Conservation (phyloP, 345 rosid genomes). For the Trapa bicornis region DNA sequence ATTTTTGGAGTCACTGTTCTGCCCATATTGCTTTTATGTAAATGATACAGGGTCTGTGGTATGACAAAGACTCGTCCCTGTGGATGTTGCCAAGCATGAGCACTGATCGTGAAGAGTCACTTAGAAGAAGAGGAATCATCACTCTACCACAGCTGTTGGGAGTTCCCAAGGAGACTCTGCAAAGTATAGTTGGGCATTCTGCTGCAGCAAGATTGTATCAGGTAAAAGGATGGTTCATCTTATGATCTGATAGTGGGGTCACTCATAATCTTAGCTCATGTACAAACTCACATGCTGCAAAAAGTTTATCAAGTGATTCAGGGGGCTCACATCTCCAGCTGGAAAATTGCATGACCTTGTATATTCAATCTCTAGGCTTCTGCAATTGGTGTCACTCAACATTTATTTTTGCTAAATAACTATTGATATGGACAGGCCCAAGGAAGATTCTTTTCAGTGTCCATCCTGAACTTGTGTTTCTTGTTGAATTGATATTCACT, state of each 20-base stretch:
- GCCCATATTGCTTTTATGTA: neutral
- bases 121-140: constrained; percentile 42
- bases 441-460: neutral
- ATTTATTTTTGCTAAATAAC: neutral
- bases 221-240: constrained; percentile 23
- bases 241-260: neutral
- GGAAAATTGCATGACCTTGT: neutral
- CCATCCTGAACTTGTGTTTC: neutral
- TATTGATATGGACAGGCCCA: neutral
- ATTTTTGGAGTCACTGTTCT: neutral
- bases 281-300: neutral
- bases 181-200: constrained; percentile 44
- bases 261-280: neutral
- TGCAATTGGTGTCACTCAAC: neutral
- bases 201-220: constrained; percentile 43
- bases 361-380: neutral
- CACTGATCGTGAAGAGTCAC: constrained; percentile 35
- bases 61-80: constrained; percentile 53
- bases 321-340: neutral
- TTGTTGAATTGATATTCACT: neutral
- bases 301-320: neutral
- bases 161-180: constrained; percentile 45
- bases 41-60: constrained; percentile 69
- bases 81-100: constrained; percentile 94
- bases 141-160: constrained; percentile 60